Percentiles rank a stretch among this genome's conserved stretches.
These are phyloP conservation scores for Elaeis guineensis DNA, from an alignment of 176 grass and related monocot species.

Conservation along the genomic window DNA sequence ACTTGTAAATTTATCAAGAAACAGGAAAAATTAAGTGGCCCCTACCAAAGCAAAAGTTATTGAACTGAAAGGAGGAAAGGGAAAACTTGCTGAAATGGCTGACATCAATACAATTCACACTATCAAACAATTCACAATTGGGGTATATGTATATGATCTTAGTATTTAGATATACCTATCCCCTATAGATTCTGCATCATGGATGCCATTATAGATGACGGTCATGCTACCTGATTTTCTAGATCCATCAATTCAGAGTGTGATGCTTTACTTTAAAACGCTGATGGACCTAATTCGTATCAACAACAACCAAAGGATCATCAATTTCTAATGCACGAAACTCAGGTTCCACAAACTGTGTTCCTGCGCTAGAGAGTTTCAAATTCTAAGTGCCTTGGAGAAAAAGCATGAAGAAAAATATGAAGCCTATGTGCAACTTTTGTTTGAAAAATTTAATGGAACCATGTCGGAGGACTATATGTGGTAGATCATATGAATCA, in stretches of 20 bases:
- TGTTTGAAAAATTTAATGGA: too few species aligned
- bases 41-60: too few species aligned
- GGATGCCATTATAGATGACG: conserved; percentile 30
- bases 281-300: conserved; percentile 73
- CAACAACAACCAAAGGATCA: conserved; percentile 74
- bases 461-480: too few species aligned
- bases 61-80: conserved; percentile 44
- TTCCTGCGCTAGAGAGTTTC: conserved; percentile 16
- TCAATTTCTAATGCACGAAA: conserved; percentile 90
- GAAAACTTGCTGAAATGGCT: too few species aligned
- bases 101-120: too few species aligned
- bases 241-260: conserved; percentile 44
- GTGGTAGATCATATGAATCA: too few species aligned
- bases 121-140: background rate
- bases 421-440: too few species aligned
- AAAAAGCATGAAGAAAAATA: too few species aligned
- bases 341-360: conserved; percentile 40
- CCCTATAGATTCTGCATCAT: conserved; percentile 63
- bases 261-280: conserved; percentile 54
- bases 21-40: too few species aligned
- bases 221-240: conserved; percentile 35
- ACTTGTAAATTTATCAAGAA: too few species aligned
- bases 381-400: too few species aligned
- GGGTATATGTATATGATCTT: background rate
- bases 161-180: conserved; percentile 33